phyloP scores from a whole-genome alignment of 805 yeast genomes.

The Candida loeiensis region DNA sequence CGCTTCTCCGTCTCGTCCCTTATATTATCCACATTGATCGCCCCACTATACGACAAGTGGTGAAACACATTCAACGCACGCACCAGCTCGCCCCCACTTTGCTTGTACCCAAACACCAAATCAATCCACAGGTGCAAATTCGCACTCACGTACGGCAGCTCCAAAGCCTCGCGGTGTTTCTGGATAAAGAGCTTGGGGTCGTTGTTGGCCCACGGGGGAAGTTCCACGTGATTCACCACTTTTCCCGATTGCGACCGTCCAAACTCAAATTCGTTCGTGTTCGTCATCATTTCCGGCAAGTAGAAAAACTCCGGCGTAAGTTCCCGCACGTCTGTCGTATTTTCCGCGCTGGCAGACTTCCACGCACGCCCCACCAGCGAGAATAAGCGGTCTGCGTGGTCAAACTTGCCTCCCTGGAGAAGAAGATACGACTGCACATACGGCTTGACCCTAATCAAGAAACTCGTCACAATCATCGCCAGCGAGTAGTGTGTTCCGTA shows the following conservation, averaged over 20 bases:
- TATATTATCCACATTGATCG: slow-evolving; percentile 70
- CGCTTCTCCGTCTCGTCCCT: slow-evolving; percentile 69
- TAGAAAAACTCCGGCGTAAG: slow-evolving; percentile 82
- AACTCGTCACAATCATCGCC: slow-evolving; percentile 88
- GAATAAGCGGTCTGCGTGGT: slow-evolving; percentile 81
- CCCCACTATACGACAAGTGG: slow-evolving; percentile 80
- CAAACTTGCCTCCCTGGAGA: slow-evolving; percentile 85
- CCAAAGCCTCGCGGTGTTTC: slow-evolving; percentile 79
- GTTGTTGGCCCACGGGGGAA: slow-evolving; percentile 83
- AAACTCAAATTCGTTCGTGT: slow-evolving; percentile 63
- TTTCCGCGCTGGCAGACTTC: slow-evolving; percentile 74
- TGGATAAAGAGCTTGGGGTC: slow-evolving; percentile 72
- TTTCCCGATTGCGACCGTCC: slow-evolving; percentile 68
- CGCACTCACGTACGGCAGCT: slow-evolving; percentile 73
- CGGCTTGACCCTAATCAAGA: slow-evolving; percentile 71
- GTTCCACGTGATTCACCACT: slow-evolving; percentile 54
- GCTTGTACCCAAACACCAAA: slow-evolving; percentile 76
- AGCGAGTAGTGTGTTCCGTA: slow-evolving; percentile 93
- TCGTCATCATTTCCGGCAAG: slow-evolving; percentile 72
- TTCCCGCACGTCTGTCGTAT: slow-evolving; percentile 85
- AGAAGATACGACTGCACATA: slow-evolving; percentile 74
- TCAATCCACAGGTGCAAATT: slow-evolving; percentile 84
- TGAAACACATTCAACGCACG: slow-evolving; percentile 74
- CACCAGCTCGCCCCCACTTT: slow-evolving; percentile 67
- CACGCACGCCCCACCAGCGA: slow-evolving; percentile 74